Evolutionary conservation across 1,284 basidiomycete species (phyloP).

Genomic region (Tilletia horrida): DNA sequence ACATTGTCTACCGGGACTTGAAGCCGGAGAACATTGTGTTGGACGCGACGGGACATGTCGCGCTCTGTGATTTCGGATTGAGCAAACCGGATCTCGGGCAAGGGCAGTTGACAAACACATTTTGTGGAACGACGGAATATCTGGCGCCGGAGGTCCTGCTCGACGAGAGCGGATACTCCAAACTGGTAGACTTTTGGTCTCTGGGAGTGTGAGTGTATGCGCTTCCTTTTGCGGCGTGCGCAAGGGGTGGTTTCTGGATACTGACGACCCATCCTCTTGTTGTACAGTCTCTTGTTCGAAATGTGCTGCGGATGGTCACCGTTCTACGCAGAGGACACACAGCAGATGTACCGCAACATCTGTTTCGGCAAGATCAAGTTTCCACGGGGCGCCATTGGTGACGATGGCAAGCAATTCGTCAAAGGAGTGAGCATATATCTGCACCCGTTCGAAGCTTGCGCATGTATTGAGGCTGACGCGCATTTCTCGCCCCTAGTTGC

Average conservation of each 20-base stretch:
- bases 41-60: slow-evolving; percentile 93
- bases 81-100: slow-evolving; percentile 91
- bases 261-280: slow-evolving; percentile 57
- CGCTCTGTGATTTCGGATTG: slow-evolving; percentile 92
- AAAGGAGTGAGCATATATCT: slow-evolving; percentile 72
- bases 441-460: slow-evolving; percentile 21
- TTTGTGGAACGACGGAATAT: slow-evolving; percentile 84
- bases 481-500: slow-evolving; percentile 60
- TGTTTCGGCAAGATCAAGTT: slow-evolving; percentile 96
- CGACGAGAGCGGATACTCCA: slow-evolving; percentile 96
- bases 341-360: slow-evolving; percentile 99
- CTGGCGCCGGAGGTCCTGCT: slow-evolving; percentile 97
- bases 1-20: slow-evolving; percentile 93
- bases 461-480: slow-evolving; percentile 24
- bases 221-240: slow-evolving; percentile 52
- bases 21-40: slow-evolving; percentile 97
- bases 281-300: slow-evolving; percentile 61
- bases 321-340: slow-evolving; percentile 98
- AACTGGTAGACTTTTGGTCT: slow-evolving; percentile 98
- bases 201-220: slow-evolving; percentile 62
- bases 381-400: slow-evolving; percentile 91
- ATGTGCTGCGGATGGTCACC: slow-evolving; percentile 99
- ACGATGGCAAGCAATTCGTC: slow-evolving; percentile 98
- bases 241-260: slow-evolving; percentile 50
- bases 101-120: slow-evolving; percentile 94